Conservation (phyloP, 2,329 filamentous ascomycete genomes). For the Colletotrichum australisinense region DNA sequence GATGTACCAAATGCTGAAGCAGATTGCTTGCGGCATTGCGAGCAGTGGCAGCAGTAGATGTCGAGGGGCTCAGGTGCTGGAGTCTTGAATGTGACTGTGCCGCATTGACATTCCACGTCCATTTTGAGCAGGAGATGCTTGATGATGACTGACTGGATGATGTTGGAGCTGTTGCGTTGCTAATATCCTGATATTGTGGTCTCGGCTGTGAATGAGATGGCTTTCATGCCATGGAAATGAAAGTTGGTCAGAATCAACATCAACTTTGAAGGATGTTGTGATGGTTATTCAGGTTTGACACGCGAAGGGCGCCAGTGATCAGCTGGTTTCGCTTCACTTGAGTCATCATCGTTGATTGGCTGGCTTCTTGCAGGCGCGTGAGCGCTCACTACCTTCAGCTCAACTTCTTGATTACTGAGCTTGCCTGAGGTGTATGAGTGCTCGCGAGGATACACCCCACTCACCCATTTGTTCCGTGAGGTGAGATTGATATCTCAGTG, state of each 20-base stretch:
- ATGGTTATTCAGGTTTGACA: not conserved
- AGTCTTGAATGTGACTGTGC: slow-evolving; percentile 48
- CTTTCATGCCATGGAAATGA: not conserved
- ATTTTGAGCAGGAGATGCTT: slow-evolving; percentile 1
- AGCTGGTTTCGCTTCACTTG: not conserved
- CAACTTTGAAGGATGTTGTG: not conserved
- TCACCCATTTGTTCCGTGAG: not conserved
- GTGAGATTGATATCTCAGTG: not conserved
- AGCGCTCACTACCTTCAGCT: not conserved
- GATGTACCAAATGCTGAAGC: slow-evolving; percentile 59
- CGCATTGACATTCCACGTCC: slow-evolving; percentile 53
- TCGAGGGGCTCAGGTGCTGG: slow-evolving; percentile 47
- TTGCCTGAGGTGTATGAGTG: not conserved
- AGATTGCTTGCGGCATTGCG: slow-evolving; percentile 57
- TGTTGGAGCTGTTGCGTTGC: not conserved
- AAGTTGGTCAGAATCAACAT: not conserved
- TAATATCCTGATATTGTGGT: not conserved
- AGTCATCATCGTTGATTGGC: not conserved
- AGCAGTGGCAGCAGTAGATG: slow-evolving; percentile 59
- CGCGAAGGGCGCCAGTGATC: slow-evolving; percentile 12
- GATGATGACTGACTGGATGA: not conserved
- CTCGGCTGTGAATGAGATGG: not conserved
- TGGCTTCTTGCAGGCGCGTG: not conserved
- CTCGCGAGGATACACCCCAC: not conserved
- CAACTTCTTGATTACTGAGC: not conserved